phyloP scores from a whole-genome alignment of 148 eudicot species.

The Rhododendron henanense region DNA sequence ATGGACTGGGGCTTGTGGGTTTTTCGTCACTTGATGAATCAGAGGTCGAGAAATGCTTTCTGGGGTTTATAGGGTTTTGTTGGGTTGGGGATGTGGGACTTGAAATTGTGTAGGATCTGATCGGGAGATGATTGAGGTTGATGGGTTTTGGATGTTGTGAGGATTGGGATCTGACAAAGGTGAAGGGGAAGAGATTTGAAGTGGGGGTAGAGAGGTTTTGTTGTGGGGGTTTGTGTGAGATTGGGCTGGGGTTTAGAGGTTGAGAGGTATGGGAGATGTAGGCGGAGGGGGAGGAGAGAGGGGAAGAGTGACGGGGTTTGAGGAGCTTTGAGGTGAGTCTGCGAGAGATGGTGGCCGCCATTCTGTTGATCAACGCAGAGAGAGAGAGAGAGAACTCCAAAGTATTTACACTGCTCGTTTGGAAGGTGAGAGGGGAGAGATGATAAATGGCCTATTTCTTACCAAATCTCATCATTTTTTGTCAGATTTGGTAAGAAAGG shows the following conservation, averaged over 20 bases:
- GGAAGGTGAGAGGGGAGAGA: too few species aligned
- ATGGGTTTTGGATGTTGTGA: constrained; percentile 12
- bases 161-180: background rate
- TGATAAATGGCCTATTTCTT: too few species aligned
- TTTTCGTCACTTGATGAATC: constrained; percentile 17
- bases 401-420: too few species aligned
- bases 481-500: too few species aligned
- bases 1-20: constrained; percentile 23
- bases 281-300: background rate
- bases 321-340: constrained; percentile 24
- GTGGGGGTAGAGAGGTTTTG: constrained; percentile 6
- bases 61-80: background rate
- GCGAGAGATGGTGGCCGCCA: constrained; percentile 33
- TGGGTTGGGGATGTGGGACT: background rate
- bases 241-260: background rate
- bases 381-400: background rate
- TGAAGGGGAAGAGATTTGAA: constrained; percentile 8
- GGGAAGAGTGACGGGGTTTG: background rate
- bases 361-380: background rate
- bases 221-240: background rate
- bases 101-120: constrained; percentile 11
- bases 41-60: constrained; percentile 26
- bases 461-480: too few species aligned
- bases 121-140: background rate
- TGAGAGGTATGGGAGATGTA: constrained; percentile 3